Evolutionary conservation across 1,284 basidiomycete species (phyloP), one percentile per base, ranked within the genome.

Genomic region (Schizopora paradoxa): DNA sequence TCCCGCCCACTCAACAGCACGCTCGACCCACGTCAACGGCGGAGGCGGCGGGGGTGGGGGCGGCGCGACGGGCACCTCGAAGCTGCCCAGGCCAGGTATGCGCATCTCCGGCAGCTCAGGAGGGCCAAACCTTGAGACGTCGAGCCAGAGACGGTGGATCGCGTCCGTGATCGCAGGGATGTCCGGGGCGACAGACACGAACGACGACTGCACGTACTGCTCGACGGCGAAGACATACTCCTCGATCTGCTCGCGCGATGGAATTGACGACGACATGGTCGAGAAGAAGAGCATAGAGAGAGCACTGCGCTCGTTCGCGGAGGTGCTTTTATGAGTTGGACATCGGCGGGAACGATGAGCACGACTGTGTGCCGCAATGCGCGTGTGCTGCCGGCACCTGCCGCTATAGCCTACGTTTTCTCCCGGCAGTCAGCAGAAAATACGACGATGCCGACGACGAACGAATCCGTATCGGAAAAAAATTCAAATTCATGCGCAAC

Each of bases 91-190:
- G 33, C 72, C 72, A n/a, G 82, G 79, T 29, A 84, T 63, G 51
- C 67, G 72, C 23, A 84, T 70, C 21, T 81, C 74, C 26, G 79
- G 77, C 46, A 88, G 69, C 23, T 65, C 69, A 46, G 73, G 70
- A 16, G 85, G 86, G 21, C 86, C 85, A 61, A 85, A 88, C 41
- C 86, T 79, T 40, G 82, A 74, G 53, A 90, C 77, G 58, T 90
- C 86, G 21, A 77, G 65, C 82, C 83, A 89, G 45, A 89, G 69
- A 33, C 80, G 74, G 53, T 80, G 72, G n/a, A 82, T 63, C 16
- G 76, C 73, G 50, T 84, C 78, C 43, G 76, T 73, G 42, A 89
- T 66, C 53, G 70, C 76, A 25, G 79, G 77, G 42, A 86, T 62
- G 55, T 79, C 77, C 25, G 76, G 70, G 2, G 77, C 72, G 6